A percentile compares a stretch with the other conserved stretches of the same genome.
Evolutionary conservation across 1,284 basidiomycete genomes (phyloP).

Genomic region (Megacollybia platyphylla): DNA sequence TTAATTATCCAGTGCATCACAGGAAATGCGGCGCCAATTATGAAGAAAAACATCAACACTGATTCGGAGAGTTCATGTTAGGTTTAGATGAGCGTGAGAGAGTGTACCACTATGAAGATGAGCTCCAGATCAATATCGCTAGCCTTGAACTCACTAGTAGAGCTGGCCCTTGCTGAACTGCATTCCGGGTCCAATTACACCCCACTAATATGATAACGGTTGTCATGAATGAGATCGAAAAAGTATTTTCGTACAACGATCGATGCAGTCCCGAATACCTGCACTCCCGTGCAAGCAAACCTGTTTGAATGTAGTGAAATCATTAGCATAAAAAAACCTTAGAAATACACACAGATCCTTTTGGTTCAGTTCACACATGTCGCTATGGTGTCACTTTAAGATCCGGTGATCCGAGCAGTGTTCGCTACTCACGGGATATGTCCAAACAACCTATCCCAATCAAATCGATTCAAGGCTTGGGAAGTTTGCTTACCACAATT

Average conservation of each 20-base stretch:
- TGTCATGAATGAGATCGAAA: neutral
- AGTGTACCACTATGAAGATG: neutral
- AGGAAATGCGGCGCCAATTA: slow-evolving; percentile 29
- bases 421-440: slow-evolving; percentile 19
- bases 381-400: slow-evolving; percentile 6
- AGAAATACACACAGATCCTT: slow-evolving; percentile 13
- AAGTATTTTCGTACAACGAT: slow-evolving; percentile 11
- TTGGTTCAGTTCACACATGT: slow-evolving; percentile 22
- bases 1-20: slow-evolving; percentile 26
- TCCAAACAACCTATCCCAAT: slow-evolving; percentile 21
- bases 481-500: slow-evolving; percentile 20
- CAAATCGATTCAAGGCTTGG: neutral
- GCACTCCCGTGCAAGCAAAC: slow-evolving; percentile 29
- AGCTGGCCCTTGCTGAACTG: slow-evolving; percentile 22
- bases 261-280: slow-evolving; percentile 22
- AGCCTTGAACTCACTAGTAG: slow-evolving; percentile 16
- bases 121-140: neutral
- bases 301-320: slow-evolving; percentile 12
- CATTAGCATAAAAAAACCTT: neutral
- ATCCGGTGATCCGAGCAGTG: neutral
- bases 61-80: neutral
- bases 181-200: slow-evolving; percentile 21
- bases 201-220: slow-evolving; percentile 9
- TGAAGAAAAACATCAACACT: slow-evolving; percentile 33
- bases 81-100: neutral